A percentile compares a stretch with the other conserved stretches of the same genome.
These are phyloP conservation scores for Galerina sulciceps DNA, from an alignment of 768 basidiomycete species.

Conservation along the genomic window DNA sequence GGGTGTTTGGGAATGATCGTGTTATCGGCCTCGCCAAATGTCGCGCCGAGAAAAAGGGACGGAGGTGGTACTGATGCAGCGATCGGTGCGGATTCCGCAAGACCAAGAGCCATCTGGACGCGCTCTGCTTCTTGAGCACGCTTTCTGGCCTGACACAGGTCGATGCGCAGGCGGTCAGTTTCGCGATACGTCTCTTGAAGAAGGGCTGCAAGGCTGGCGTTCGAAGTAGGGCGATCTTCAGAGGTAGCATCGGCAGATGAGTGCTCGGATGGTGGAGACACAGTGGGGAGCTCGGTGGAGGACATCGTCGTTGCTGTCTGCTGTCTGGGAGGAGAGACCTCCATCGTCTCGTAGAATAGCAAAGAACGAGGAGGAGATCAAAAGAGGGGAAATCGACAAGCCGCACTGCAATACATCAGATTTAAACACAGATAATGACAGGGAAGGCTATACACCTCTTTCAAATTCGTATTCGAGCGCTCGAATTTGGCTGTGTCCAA, in stretches of 20 bases:
- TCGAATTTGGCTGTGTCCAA: no score
- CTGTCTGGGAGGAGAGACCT: neutral
- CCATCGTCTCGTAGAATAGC: neutral
- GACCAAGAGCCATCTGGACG: conserved; percentile 27
- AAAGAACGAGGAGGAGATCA: neutral
- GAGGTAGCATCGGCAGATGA: neutral
- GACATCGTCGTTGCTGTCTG: neutral
- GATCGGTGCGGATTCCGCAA: conserved; percentile 13
- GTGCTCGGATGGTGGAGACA: neutral
- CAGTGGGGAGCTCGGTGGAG: neutral
- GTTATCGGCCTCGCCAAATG: no score
- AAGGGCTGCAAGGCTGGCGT: conserved; percentile 60
- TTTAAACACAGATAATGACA: no score
- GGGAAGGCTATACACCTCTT: no score
- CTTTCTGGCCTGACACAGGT: conserved; percentile 43
- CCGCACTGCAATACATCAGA: conserved; percentile 6
- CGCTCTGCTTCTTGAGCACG: conserved; percentile 63
- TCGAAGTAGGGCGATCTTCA: conserved; percentile 24
- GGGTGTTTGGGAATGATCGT: conserved; percentile 44
- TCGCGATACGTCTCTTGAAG: conserved; percentile 60
- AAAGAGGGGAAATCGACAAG: conserved; percentile 2
- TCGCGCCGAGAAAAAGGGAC: conserved; percentile 16
- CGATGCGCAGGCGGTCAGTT: conserved; percentile 50
- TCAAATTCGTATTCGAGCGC: no score
- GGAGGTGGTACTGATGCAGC: conserved; percentile 5